Percentiles rank a stretch among this genome's conserved stretches.
Conservation (phyloP, 108 stramenopile genomes). For the Nitzschia sp. region DNA sequence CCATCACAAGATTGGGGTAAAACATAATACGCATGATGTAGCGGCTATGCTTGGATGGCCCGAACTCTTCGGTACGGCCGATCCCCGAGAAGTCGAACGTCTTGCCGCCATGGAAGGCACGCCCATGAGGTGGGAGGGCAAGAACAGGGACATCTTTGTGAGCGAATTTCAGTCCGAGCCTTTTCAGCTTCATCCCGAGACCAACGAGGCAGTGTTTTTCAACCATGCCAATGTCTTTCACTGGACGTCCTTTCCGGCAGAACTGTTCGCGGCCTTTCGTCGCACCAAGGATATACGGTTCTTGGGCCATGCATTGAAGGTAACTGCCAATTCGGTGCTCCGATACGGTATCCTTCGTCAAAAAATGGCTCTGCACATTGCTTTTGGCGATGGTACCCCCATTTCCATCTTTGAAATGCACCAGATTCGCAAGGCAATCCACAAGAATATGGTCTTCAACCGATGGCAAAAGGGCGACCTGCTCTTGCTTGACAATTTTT, state of each 20-base stretch:
- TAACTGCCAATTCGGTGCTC: too few species aligned
- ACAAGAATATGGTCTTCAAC: conserved; percentile 44
- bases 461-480: conserved; percentile 46
- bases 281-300: too few species aligned
- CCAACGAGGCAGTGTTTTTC: conserved; percentile 34
- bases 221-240: too few species aligned
- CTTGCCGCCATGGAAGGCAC: conserved; percentile 19
- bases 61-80: conserved; percentile 37
- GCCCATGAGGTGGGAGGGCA: conserved; percentile 24
- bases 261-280: too few species aligned
- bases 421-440: conserved; percentile 37
- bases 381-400: too few species aligned
- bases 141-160: conserved; percentile 30
- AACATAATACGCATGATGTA: conserved; percentile 23
- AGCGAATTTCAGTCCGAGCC: conserved; percentile 22
- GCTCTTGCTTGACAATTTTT: conserved; percentile 42
- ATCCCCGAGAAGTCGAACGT: conserved; percentile 30
- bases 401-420: conserved; percentile 42
- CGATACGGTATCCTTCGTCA: too few species aligned
- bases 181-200: conserved; percentile 40
- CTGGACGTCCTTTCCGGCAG: too few species aligned
- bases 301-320: too few species aligned
- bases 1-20: conserved; percentile 22
- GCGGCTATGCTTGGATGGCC: conserved; percentile 31
- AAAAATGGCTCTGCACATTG: too few species aligned